These are phyloP conservation scores for Penicillium roqueforti DNA, from an alignment of 495 filamentous ascomycete genomes.

Conservation along the genomic window DNA sequence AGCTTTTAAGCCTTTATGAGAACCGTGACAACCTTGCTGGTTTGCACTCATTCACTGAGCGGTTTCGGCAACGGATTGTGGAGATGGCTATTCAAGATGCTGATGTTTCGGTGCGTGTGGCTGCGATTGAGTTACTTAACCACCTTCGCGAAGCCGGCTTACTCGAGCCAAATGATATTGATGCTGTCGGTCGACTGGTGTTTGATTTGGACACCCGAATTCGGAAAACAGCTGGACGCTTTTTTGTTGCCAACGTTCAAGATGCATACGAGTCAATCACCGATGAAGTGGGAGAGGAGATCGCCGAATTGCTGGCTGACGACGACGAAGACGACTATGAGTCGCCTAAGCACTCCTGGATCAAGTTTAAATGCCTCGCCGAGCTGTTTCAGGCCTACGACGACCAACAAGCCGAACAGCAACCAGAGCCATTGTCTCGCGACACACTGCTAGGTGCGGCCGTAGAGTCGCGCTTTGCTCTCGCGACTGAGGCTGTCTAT, in stretches of 20 bases:
- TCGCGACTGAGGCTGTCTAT: conserved; percentile 81
- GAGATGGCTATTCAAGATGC: conserved; percentile 86
- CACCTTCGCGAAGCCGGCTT: conserved; percentile 77
- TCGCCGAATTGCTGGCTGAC: conserved; percentile 62
- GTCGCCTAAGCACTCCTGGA: conserved; percentile 73
- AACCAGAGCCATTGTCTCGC: conserved; percentile 30
- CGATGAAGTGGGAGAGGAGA: conserved; percentile 80
- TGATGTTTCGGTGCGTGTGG: conserved; percentile 71
- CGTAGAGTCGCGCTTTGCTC: conserved; percentile 73
- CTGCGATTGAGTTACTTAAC: conserved; percentile 74
- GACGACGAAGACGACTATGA: conserved; percentile 68
- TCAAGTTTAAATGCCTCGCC: conserved; percentile 83
- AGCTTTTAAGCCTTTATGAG: conserved; percentile 72
- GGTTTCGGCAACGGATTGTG: conserved; percentile 80
- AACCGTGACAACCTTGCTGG: conserved; percentile 69
- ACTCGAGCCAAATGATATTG: conserved; percentile 86
- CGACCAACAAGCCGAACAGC: conserved; percentile 46
- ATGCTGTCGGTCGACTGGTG: conserved; percentile 75
- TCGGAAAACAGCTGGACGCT: conserved; percentile 79
- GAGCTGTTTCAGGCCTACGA: conserved; percentile 82
- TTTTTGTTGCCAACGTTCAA: conserved; percentile 81
- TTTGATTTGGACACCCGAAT: conserved; percentile 82
- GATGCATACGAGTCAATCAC: conserved; percentile 75
- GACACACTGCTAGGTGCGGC: conserved; percentile 38
- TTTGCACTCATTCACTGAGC: conserved; percentile 81